Evolutionary conservation across 192 early-diverging fungal species (phyloP), one percentile per base, ranked within the genome.

Genomic region (Linnemannia hyalina): DNA sequence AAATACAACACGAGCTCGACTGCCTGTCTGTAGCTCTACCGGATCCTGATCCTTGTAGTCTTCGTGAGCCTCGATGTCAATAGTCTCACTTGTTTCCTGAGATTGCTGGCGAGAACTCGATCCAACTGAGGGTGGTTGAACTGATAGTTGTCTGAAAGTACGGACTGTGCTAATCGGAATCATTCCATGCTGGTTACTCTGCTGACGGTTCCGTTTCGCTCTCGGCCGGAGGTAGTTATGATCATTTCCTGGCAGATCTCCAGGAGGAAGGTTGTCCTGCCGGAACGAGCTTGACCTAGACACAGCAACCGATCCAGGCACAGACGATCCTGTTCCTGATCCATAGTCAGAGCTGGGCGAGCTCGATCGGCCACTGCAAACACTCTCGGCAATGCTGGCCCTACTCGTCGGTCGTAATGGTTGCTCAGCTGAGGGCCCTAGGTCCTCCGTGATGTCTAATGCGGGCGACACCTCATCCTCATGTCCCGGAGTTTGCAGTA

Each of bases 1-100:
- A 38, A 95, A 91, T 9, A 86, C 75, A 22, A 94, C 90, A 13
- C 82, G 49, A 0, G 89, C 94, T 74, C 88, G 78, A n/a, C 88
- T 83, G 13, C 94, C 93, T 15, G 90, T 89, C 23, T 47, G 70
- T 13, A 92, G 35, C 41, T 81, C 79, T 42, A 41, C 68, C 6
- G 77, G n/a, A 32, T 76, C 78, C 29, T 70, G 72, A 2, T 63
- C 74, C 32, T 68, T 71, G 26, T 78, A 18, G 7, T 46, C 70
- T 5, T 76, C 55, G 26, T 47, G 20, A 69, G 57, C 38, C 7
- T 71, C 4, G 40, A 1, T 52, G 40, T 73, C 20, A 36, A 11
- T 20, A 40, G 35, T 23, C 8, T 75, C 46, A 55, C 18, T 46
- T 46, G 71, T 29, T 18, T 46, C 71, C 71, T 44, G 38, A 16